These are phyloP conservation scores for Lepidium aucheri DNA, from an alignment of 345 rosid species.

Conservation along the genomic window DNA sequence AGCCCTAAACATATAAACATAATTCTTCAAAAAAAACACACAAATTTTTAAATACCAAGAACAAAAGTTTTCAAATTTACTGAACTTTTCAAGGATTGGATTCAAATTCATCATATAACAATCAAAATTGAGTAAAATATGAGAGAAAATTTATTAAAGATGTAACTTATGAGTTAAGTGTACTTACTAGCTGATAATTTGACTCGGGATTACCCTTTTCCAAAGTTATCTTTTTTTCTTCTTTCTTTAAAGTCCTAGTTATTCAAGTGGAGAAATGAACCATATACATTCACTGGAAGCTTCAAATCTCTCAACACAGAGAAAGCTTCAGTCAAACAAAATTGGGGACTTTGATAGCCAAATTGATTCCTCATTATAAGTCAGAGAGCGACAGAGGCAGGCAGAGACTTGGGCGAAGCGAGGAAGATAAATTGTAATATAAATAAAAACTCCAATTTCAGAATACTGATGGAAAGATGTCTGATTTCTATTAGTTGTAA, in stretches of 20 bases:
- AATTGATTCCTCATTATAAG: no score
- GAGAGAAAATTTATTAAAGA: neutral
- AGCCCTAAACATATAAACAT: neutral
- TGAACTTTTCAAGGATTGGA: neutral
- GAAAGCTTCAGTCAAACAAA: no score
- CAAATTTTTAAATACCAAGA: neutral
- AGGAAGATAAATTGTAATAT: no score
- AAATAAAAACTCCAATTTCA: no score
- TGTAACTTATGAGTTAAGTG: neutral
- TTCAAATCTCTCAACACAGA: no score
- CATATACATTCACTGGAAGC: no score
- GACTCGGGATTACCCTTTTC: slow-evolving; percentile 3
- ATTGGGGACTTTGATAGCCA: no score
- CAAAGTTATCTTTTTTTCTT: neutral
- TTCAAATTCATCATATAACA: neutral
- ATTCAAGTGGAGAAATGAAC: neutral
- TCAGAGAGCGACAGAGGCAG: no score
- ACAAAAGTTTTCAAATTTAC: no score
- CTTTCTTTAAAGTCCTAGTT: neutral
- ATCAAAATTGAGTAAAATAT: neutral
- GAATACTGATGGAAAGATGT: no score
- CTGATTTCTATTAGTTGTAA: no score
- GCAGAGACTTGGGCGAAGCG: no score
- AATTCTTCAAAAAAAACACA: neutral
- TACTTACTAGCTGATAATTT: slow-evolving; percentile 9